These are phyloP conservation scores for Nelumbo lutea DNA, from an alignment of 164 flowering plant genomes.

Conservation along the genomic window DNA sequence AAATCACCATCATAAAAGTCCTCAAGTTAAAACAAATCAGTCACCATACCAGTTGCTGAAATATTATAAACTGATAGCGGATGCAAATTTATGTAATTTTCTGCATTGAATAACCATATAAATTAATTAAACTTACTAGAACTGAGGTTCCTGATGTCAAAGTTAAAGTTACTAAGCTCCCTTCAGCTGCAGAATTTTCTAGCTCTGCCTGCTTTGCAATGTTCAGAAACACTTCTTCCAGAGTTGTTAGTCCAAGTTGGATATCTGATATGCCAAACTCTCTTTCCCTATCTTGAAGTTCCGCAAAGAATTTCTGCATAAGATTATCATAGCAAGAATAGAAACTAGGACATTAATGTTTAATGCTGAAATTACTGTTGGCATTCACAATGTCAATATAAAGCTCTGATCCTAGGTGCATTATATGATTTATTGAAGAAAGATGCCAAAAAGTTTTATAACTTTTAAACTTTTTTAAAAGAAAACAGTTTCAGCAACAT, in stretches of 20 bases:
- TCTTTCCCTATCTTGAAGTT: conserved; percentile 70
- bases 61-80: not conserved
- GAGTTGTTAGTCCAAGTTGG: conserved; percentile 86
- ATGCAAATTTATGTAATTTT: not conserved
- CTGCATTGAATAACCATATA: not conserved
- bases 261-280: conserved; percentile 83
- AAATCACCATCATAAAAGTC: not conserved
- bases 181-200: conserved; percentile 79
- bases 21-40: not conserved
- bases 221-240: conserved; percentile 95
- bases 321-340: not conserved
- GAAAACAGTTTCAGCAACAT: no score
- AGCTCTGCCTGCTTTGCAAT: conserved; percentile 88
- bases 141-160: conserved; percentile 59
- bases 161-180: conserved; percentile 50
- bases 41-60: not conserved
- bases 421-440: not conserved
- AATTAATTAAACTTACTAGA: conserved; percentile 35
- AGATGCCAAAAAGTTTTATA: not conserved
- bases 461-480: no score
- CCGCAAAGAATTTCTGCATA: conserved; percentile 50
- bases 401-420: not conserved
- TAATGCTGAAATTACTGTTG: not conserved
- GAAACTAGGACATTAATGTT: not conserved
- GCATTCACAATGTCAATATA: not conserved